Percentiles rank a stretch among this genome's conserved stretches.
These are phyloP conservation scores for Drechslerella coelobrocha DNA, from an alignment of 2,329 filamentous ascomycete species.

Conservation along the genomic window DNA sequence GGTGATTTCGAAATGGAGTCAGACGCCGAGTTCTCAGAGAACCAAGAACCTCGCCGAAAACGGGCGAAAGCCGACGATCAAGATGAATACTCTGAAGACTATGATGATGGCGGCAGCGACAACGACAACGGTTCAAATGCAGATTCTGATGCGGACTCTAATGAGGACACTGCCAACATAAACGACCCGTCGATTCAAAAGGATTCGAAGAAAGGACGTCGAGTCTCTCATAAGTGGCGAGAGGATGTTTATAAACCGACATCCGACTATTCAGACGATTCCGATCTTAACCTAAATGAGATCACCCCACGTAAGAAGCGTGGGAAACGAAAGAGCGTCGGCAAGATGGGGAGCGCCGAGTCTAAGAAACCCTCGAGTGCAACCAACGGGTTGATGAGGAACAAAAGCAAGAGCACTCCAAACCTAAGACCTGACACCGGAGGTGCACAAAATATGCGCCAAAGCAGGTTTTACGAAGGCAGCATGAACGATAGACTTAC, in stretches of 20 bases:
- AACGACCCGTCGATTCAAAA: conserved; percentile 15
- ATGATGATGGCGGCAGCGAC: conserved; percentile 51
- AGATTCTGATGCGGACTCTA: conserved; percentile 51
- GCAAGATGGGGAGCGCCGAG: conserved; percentile 15
- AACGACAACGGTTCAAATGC: conserved; percentile 54
- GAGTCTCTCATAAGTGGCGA: conserved; percentile 53
- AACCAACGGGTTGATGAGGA: conserved; percentile 58
- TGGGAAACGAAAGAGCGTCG: conserved; percentile 21
- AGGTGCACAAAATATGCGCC: conserved; percentile 28
- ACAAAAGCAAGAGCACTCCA: conserved; percentile 55
- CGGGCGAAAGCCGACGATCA: conserved; percentile 54
- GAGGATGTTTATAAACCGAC: conserved; percentile 51
- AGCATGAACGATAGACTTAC: conserved; percentile 83
- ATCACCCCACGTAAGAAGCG: conserved; percentile 50
- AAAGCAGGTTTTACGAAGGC: conserved; percentile 71
- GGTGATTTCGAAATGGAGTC: conserved; percentile 53
- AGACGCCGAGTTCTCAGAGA: conserved; percentile 55
- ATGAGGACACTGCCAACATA: background rate
- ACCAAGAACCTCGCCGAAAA: conserved; percentile 56
- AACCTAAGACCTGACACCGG: conserved; percentile 51
- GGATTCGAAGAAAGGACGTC: conserved; percentile 57
- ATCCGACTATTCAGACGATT: conserved; percentile 48
- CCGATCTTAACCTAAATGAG: conserved; percentile 54
- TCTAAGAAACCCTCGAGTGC: conserved; percentile 53
- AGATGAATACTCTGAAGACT: conserved; percentile 42